Evolutionary conservation across 2,329 filamentous ascomycete species (phyloP).

Genomic region (Laburnicola sp.): DNA sequence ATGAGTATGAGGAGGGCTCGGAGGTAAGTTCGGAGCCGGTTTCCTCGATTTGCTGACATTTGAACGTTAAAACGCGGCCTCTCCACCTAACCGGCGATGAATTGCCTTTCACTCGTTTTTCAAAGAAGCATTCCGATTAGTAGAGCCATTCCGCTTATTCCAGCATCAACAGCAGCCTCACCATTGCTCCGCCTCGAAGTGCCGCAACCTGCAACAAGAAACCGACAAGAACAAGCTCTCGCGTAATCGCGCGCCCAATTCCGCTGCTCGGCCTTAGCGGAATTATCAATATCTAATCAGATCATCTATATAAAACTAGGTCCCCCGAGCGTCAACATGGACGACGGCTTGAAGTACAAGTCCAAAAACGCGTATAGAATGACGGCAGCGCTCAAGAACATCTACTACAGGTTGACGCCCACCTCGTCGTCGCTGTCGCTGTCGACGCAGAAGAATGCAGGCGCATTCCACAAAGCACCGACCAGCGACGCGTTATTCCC

Average conservation of each 20-base stretch:
- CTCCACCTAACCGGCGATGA: too few relatives aligned
- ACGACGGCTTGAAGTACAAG: conserved; percentile 24
- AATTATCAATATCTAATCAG: conserved; percentile 34
- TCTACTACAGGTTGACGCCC: conserved; percentile 44
- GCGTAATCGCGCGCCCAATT: conserved; percentile 31
- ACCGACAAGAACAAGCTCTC: neutral
- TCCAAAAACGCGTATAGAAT: conserved; percentile 42
- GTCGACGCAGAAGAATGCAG: conserved; percentile 34
- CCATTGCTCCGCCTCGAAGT: neutral
- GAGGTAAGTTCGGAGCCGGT: too few relatives aligned
- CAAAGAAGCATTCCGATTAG: too few relatives aligned
- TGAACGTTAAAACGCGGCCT: too few relatives aligned
- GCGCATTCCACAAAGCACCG: conserved; percentile 54
- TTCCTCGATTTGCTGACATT: too few relatives aligned
- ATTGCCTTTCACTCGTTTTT: too few relatives aligned
- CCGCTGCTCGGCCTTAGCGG: conserved; percentile 17
- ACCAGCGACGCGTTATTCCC: conserved; percentile 66
- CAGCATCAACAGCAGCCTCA: neutral
- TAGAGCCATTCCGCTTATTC: neutral
- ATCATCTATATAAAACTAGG: conserved; percentile 26
- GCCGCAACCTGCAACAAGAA: neutral
- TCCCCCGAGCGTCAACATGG: conserved; percentile 20
- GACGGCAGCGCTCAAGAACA: conserved; percentile 41
- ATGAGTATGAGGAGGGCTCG: too few relatives aligned
- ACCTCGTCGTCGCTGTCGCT: conserved; percentile 36